phyloP scores from a whole-genome alignment of 1,284 basidiomycete species.

The Athelia psychrophila region DNA sequence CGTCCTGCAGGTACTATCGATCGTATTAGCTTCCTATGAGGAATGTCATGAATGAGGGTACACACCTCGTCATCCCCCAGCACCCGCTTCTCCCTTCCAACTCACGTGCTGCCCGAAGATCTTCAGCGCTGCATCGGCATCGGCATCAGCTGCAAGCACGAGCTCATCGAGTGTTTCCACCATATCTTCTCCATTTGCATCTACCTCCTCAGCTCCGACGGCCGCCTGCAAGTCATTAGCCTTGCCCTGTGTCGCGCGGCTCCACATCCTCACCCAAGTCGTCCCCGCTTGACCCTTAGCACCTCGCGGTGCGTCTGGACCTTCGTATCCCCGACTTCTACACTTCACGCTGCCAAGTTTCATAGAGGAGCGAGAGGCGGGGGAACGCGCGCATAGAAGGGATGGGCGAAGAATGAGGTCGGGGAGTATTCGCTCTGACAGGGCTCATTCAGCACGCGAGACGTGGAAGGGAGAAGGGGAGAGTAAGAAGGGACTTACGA shows the following conservation, averaged over 20 bases:
- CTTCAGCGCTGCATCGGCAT: neutral
- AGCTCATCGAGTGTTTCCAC: neutral
- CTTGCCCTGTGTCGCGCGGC: neutral
- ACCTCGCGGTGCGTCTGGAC: neutral
- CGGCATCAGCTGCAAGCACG: no score
- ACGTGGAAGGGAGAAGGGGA: neutral
- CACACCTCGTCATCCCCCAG: neutral
- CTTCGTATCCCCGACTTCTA: neutral
- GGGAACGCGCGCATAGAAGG: neutral
- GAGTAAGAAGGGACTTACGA: neutral
- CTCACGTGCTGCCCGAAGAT: neutral
- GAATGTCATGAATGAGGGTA: no score
- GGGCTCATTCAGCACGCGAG: no score
- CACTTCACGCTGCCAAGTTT: neutral
- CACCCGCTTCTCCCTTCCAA: neutral
- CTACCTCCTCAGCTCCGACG: no score
- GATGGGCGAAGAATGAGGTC: neutral
- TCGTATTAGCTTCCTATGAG: no score
- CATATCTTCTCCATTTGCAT: neutral
- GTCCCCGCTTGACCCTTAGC: neutral
- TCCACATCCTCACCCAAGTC: neutral
- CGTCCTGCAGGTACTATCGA: slow-evolving; percentile 43
- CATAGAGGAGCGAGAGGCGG: neutral
- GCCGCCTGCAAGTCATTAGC: neutral
- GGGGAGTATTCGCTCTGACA: neutral